These are phyloP conservation scores for Phytopythium aichiense DNA, from an alignment of 352 stramenopile species.

Conservation along the genomic window DNA sequence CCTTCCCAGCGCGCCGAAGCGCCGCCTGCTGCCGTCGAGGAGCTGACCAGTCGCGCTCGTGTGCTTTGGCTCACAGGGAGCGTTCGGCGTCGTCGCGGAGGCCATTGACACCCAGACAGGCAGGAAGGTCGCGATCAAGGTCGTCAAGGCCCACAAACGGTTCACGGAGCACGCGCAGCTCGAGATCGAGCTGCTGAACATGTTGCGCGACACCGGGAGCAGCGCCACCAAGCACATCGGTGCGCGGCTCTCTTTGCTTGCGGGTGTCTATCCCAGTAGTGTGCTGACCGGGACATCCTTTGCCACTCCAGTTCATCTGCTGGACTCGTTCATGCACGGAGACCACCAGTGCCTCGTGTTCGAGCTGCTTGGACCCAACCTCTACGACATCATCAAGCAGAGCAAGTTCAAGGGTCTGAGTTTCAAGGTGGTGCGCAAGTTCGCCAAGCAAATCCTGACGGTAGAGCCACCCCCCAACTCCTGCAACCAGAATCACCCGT, in stretches of 20 bases:
- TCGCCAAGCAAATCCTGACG: slow-evolving; percentile 94
- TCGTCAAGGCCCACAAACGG: slow-evolving; percentile 98
- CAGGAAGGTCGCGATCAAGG: slow-evolving; percentile 97
- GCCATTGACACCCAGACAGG: slow-evolving; percentile 71
- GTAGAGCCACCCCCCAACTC: too few species aligned
- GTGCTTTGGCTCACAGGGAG: slow-evolving; percentile 37
- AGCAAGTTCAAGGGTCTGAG: slow-evolving; percentile 91
- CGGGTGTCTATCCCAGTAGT: background rate
- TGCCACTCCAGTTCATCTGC: slow-evolving; percentile 77
- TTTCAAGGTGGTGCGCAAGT: slow-evolving; percentile 94
- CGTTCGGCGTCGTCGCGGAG: slow-evolving; percentile 83
- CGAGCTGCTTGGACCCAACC: slow-evolving; percentile 93
- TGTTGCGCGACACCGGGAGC: slow-evolving; percentile 76
- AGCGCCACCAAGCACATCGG: slow-evolving; percentile 90
- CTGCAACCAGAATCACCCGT: background rate
- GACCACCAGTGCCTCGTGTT: slow-evolving; percentile 99
- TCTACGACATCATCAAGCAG: slow-evolving; percentile 96
- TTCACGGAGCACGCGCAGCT: slow-evolving; percentile 97
- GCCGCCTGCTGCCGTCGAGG: background rate
- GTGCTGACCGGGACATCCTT: background rate
- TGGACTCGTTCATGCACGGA: slow-evolving; percentile 94
- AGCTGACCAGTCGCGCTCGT: slow-evolving; percentile 12
- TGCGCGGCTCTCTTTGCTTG: slow-evolving; percentile 27
- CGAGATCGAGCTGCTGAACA: slow-evolving; percentile 95
- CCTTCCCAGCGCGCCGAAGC: background rate